Base-by-base conservation (phyloP, 768 basidiomycete species). In the Pulveroboletus sp. region DNA sequence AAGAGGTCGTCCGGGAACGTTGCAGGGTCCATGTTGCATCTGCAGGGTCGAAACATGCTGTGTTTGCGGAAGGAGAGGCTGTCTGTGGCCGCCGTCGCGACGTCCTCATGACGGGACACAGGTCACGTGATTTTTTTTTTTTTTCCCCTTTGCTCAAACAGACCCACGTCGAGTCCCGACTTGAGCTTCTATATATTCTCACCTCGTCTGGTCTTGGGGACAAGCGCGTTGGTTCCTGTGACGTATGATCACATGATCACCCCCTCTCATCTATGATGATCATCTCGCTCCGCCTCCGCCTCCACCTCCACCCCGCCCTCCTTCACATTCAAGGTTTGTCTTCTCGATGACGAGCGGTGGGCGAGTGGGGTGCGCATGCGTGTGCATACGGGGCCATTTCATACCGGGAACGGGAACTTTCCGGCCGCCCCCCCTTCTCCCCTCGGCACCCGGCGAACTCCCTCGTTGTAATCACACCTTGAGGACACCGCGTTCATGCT, bases 401-500 rank as follows among this genome's bases (percentile, higher is more conserved):
- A 57, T 60, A 59, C 55, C 45, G 32, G 46, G 15, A 24, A 3
- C 21, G 3, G 21, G 21, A 3, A 21, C 21, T 21, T 21, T 21
- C 21, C 21, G 21, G 21, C 21, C 21, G 21, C 3, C 49, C 48
- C 49, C 38, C 47, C 38, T 50, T 45, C 55, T 32, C 49, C 57
- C 17, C 17, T 28, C 54, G 54, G 52, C 39, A 33, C n/a, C 24
- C 44, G 44, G 43, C 15, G 49, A 54, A 49, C 35, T 39, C 50
- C 31, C 47, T 59, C 17, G 43, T 39, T 64, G 55, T 66, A 64
- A 66, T 66, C 62, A 66, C 62, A 66, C 61, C 63, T 66, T 54
- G 59, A 57, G 64, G 61, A 54, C 5, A 14, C 57, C 59, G 59
- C 64, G 46, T 65, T 59, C 57, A 21, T 21, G 21, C 12, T 36